Percentiles rank a stretch among this genome's conserved stretches.
phyloP scores from a whole-genome alignment of 2,329 filamentous ascomycete genomes.

The Hymenoscyphus fraxineus region DNA sequence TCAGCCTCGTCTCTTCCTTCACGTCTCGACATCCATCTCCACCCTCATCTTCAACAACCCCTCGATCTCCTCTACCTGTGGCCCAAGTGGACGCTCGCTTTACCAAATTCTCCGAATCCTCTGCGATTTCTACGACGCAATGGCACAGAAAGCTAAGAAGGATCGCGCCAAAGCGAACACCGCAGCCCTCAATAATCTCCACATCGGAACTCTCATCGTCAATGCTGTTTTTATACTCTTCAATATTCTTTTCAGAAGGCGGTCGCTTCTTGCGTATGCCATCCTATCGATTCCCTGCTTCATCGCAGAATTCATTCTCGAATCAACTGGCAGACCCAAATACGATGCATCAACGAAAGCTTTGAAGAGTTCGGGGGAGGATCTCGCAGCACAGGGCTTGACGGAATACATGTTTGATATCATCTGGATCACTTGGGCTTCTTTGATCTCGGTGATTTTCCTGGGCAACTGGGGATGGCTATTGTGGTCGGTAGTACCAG shows the following conservation, averaged over 20 bases:
- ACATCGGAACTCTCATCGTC: conserved; percentile 68
- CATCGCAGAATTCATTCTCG: conserved; percentile 79
- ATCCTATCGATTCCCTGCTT: conserved; percentile 71
- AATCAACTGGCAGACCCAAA: conserved; percentile 75
- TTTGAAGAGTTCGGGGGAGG: conserved; percentile 75
- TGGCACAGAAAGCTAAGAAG: conserved; percentile 37
- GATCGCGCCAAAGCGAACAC: conserved; percentile 74
- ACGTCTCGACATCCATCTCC: background rate
- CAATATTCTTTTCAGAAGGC: conserved; percentile 59
- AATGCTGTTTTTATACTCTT: conserved; percentile 73
- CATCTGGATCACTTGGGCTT: conserved; percentile 89
- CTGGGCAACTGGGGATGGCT: conserved; percentile 80
- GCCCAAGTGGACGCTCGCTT: background rate
- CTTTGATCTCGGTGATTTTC: conserved; percentile 65
- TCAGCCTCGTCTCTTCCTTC: background rate
- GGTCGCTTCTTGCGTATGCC: conserved; percentile 64
- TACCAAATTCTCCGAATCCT: background rate
- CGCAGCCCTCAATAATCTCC: conserved; percentile 73
- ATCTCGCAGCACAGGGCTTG: conserved; percentile 79
- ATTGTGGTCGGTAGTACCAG: conserved; percentile 44
- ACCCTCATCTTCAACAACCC: background rate
- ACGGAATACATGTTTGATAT: conserved; percentile 99
- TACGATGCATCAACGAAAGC: conserved; percentile 50
- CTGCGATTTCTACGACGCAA: conserved; percentile 10
- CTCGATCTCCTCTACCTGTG: background rate